A percentile compares a stretch with the other conserved stretches of the same genome.
Evolutionary conservation across 1,139 yeast species (phyloP).

Genomic region (Scheffersomyces stambukii): DNA sequence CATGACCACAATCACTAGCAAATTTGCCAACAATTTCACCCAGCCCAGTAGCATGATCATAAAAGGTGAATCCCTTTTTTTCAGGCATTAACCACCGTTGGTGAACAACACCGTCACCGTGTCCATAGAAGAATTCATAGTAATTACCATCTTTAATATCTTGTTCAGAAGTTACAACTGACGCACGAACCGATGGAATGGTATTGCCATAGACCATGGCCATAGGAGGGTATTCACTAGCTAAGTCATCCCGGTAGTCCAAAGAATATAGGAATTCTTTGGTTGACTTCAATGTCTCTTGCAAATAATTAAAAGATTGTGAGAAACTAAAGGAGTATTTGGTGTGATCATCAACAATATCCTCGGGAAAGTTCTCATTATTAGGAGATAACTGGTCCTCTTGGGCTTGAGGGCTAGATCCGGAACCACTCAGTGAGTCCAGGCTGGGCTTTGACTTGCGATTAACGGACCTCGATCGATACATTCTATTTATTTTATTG

Average conservation of each 20-base stretch:
- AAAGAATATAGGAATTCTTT: conserved; percentile 57
- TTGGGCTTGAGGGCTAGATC: no score
- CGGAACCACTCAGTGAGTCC: no score
- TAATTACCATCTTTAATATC: conserved; percentile 71
- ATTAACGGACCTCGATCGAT: conserved; percentile 8
- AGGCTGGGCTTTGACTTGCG: no score
- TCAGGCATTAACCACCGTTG: conserved; percentile 82
- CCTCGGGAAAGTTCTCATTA: no score
- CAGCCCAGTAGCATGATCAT: conserved; percentile 26
- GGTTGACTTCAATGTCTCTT: conserved; percentile 57
- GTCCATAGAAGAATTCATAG: conserved; percentile 75
- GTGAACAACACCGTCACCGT: conserved; percentile 92
- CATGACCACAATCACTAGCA: conserved; percentile 69
- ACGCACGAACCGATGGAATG: conserved; percentile 83
- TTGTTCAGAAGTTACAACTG: conserved; percentile 55
- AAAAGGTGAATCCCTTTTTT: conserved; percentile 53
- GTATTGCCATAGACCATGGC: conserved; percentile 75
- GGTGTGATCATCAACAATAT: conserved; percentile 7
- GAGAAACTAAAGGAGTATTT: conserved; percentile 39
- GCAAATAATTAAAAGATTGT: conserved; percentile 62
- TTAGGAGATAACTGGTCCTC: no score
- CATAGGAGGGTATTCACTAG: conserved; percentile 68
- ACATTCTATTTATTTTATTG: conserved; percentile 7
- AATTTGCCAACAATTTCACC: conserved; percentile 65
- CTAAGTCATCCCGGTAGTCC: conserved; percentile 44